Percentiles rank a stretch among this genome's conserved stretches.
Conservation (phyloP, 129 eudicot species). For the Apium graveolens region DNA sequence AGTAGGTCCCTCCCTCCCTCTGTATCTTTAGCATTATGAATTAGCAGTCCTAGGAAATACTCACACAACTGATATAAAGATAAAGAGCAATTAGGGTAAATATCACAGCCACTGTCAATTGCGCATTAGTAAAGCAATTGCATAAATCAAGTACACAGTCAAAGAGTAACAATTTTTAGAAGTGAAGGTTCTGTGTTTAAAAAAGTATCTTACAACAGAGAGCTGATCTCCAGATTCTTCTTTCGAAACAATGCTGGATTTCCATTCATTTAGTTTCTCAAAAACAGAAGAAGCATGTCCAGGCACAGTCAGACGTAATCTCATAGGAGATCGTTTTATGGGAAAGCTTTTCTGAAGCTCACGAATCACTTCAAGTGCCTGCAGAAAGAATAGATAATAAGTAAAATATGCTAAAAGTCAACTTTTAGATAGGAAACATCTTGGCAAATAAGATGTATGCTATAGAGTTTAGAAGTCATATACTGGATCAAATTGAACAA, state of each 20-base stretch:
- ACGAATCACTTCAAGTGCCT: constrained; percentile 95
- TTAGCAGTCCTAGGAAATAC: not conserved
- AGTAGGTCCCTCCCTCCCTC: not conserved
- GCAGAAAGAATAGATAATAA: constrained; percentile 15
- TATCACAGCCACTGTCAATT: not conserved
- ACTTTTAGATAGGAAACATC: not conserved
- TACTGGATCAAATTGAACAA: not conserved
- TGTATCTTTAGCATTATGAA: not conserved
- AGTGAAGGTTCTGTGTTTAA: not conserved
- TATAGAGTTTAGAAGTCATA: not conserved
- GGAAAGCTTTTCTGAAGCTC: constrained; percentile 89
- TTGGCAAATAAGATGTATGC: not conserved
- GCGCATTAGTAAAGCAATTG: not conserved
- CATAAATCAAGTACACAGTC: not conserved
- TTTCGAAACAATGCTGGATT: constrained; percentile 47
- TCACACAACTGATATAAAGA: not conserved
- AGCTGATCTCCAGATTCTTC: constrained; percentile 76
- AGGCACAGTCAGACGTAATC: constrained; percentile 51
- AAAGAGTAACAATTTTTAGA: not conserved
- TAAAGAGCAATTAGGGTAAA: not conserved
- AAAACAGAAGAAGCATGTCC: constrained; percentile 34
- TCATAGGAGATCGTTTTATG: constrained; percentile 87
- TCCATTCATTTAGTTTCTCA: constrained; percentile 68
- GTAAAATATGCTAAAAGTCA: constrained; percentile 1
- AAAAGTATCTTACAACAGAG: constrained; percentile 52